These are phyloP conservation scores for Adansonia gregorii DNA, from an alignment of 441 rosid genomes.

Conservation along the genomic window DNA sequence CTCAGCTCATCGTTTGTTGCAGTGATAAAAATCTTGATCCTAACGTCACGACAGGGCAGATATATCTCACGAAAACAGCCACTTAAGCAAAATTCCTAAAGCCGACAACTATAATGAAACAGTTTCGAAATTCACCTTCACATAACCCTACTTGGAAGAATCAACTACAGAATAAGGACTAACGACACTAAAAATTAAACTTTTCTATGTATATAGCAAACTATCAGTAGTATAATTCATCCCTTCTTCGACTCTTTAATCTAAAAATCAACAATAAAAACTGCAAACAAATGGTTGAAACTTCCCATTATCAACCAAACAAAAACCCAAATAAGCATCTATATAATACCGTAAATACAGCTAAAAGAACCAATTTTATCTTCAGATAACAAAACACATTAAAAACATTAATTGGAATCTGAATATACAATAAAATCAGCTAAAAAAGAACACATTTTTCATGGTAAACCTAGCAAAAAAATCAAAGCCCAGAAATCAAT, in stretches of 20 bases:
- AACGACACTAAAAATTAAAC: background rate
- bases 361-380: background rate
- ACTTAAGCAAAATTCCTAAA: background rate
- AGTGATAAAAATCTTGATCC: background rate
- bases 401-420: background rate
- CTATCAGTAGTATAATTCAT: background rate
- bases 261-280: background rate
- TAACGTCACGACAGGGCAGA: background rate
- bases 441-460: background rate
- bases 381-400: background rate
- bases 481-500: background rate
- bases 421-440: background rate
- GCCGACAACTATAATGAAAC: background rate
- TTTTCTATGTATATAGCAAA: background rate
- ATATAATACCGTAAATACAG: background rate
- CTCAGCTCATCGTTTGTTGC: background rate
- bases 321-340: background rate
- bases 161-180: background rate
- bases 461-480: background rate
- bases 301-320: background rate
- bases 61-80: background rate
- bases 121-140: background rate
- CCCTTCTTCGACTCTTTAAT: background rate
- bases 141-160: slow-evolving; percentile 1
- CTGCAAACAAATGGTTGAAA: background rate